These are phyloP conservation scores for Calonectria hongkongensis DNA, from an alignment of 2,329 filamentous ascomycete species.

Conservation along the genomic window DNA sequence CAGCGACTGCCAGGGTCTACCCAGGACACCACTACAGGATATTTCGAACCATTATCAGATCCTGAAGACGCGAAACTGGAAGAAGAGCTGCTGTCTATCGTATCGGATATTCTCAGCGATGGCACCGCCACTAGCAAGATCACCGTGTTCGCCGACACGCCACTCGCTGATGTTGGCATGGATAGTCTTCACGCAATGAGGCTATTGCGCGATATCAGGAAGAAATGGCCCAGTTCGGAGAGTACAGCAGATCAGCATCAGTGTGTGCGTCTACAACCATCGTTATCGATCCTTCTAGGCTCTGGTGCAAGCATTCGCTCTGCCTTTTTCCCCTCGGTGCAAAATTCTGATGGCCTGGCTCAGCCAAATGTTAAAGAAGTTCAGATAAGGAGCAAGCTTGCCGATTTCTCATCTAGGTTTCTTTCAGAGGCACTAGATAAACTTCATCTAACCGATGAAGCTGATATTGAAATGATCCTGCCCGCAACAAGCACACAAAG, in stretches of 20 bases:
- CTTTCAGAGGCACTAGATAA: not conserved
- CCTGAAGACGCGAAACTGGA: not conserved
- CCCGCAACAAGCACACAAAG: conserved; percentile 7
- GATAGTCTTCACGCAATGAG: conserved; percentile 9
- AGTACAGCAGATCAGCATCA: not conserved
- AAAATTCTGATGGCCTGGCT: not conserved
- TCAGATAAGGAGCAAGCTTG: not conserved
- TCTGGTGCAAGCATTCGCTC: not conserved
- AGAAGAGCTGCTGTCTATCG: not conserved
- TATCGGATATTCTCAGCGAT: not conserved
- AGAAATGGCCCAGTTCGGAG: not conserved
- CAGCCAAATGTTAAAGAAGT: not conserved
- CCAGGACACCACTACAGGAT: not conserved
- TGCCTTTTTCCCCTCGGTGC: not conserved
- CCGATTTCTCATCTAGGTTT: not conserved
- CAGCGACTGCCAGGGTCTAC: not conserved
- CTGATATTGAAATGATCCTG: not conserved
- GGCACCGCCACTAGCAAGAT: not conserved
- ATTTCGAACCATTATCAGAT: not conserved
- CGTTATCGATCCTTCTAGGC: not conserved
- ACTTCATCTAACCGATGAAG: not conserved
- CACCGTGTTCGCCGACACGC: not conserved
- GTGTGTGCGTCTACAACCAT: not conserved
- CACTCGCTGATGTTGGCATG: not conserved
- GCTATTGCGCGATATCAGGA: not conserved